phyloP scores from a whole-genome alignment of 176 grass and related monocot species.

The Juncus inflexus region DNA sequence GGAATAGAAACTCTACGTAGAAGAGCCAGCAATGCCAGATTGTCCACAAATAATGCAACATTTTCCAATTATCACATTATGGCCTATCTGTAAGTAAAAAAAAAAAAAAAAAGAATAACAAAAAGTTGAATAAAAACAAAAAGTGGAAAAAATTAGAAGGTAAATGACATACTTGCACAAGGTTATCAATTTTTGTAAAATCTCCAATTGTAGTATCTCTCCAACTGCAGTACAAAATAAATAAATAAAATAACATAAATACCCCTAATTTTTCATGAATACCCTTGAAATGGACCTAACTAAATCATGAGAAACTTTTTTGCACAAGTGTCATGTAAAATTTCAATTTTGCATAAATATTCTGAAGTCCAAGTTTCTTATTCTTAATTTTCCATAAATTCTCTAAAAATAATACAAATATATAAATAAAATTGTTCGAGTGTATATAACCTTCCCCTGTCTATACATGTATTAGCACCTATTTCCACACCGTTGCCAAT shows the following conservation, averaged over 20 bases:
- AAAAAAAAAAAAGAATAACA: neutral
- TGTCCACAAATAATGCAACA: slow-evolving; percentile 91
- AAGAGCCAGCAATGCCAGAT: slow-evolving; percentile 90
- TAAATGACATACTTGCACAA: slow-evolving; percentile 58
- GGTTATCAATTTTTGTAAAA: slow-evolving; percentile 94
- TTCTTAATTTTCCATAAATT: neutral
- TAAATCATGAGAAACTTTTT: no score
- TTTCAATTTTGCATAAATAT: no score
- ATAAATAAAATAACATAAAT: no score
- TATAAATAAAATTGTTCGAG: slow-evolving; percentile 1
- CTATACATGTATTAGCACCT: slow-evolving; percentile 89
- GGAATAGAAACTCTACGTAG: slow-evolving; percentile 39
- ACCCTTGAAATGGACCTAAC: no score
- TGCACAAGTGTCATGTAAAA: no score
- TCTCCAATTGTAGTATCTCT: slow-evolving; percentile 77
- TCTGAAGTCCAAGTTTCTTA: neutral
- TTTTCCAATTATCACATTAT: slow-evolving; percentile 84
- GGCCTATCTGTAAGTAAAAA: slow-evolving; percentile 65
- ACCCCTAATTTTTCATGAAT: no score
- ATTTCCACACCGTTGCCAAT: slow-evolving; percentile 84
- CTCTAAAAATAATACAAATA: slow-evolving; percentile 11
- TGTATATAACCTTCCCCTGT: slow-evolving; percentile 73
- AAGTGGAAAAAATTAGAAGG: neutral
- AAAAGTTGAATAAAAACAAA: neutral
- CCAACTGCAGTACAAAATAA: slow-evolving; percentile 47